Base-by-base conservation (phyloP, 441 rosid genomes). In the Erysimum pusillum region DNA sequence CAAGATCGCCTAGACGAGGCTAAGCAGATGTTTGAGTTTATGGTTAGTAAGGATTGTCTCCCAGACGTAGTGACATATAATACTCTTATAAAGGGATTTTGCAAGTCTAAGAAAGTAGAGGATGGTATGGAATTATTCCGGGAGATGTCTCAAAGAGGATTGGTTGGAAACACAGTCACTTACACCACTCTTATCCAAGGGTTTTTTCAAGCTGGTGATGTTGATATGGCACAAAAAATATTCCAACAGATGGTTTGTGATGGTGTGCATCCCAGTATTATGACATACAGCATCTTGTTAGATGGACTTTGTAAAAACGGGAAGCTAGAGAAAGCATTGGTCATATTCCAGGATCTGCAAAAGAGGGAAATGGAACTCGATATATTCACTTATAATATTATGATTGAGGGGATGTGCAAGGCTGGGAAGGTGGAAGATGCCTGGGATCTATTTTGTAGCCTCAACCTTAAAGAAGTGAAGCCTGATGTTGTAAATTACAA, bases 341-440 rank as follows among this genome's bases (percentile, higher is more conserved):
- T n/a, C 7, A 2, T 73, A 12, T 58, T 73, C 28, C 13, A n/a
- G 6, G 39, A 14, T 11, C 13, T 73, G 70, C 63, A 54, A 39
- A 71, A 68, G 11, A 31, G 41, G 9, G 39, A 46, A 9, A 34
- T 73, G 4, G 31, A 56, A 2, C 85, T 63, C 5, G 2, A 46
- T 41, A 36, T 76, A 1, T 6, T 58, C 13, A 41, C 11, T 7
- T 76, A 58, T 63, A 76, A 0, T 57, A 61, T 59, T 1, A 31
- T 76, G n/a, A 76, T 79, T 17, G 22, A 69, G 4, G 83, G 75
- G 42, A 22, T 77, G 81, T 80, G 71, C 42, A 77, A 74, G 9
- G 60, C 53, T 39, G 79, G 64, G 12, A 49, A 76, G 13, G 44
- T 76, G 42, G 60, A 76, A 45, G 35, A 42, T n/a, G 79, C 62